Conservation (phyloP, 176 grass and related monocot species). For the Lolium multiflorum region DNA sequence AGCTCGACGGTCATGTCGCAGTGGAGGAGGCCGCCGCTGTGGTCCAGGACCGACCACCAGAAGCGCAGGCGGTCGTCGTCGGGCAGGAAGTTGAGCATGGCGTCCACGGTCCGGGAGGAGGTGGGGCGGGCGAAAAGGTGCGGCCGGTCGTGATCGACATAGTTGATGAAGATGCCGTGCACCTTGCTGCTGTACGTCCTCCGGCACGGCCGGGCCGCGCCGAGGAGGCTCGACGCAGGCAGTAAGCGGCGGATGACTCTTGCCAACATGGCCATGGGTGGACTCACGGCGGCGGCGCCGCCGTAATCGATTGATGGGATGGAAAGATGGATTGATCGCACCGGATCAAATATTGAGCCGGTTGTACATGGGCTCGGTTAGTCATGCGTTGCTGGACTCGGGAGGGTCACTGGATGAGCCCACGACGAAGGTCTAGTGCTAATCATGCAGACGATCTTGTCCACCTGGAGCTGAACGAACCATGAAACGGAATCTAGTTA, state of each 20-base stretch:
- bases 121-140: conserved; percentile 4
- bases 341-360: neutral
- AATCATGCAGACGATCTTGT: neutral
- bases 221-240: neutral
- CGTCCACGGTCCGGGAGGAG: too few species aligned
- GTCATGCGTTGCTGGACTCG: neutral
- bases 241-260: neutral
- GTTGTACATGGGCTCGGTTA: neutral
- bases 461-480: too few species aligned
- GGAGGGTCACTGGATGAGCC: neutral
- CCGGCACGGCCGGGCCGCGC: neutral
- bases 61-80: too few species aligned
- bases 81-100: too few species aligned
- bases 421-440: neutral
- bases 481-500: too few species aligned
- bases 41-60: too few species aligned
- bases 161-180: neutral
- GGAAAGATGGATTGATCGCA: neutral
- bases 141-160: neutral
- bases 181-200: neutral
- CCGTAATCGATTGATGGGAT: neutral
- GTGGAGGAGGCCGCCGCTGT: too few species aligned
- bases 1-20: neutral
- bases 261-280: neutral
- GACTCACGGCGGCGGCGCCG: neutral